Conservation (phyloP, 2,329 filamentous ascomycete species). For the Colletotrichum tropicicola region DNA sequence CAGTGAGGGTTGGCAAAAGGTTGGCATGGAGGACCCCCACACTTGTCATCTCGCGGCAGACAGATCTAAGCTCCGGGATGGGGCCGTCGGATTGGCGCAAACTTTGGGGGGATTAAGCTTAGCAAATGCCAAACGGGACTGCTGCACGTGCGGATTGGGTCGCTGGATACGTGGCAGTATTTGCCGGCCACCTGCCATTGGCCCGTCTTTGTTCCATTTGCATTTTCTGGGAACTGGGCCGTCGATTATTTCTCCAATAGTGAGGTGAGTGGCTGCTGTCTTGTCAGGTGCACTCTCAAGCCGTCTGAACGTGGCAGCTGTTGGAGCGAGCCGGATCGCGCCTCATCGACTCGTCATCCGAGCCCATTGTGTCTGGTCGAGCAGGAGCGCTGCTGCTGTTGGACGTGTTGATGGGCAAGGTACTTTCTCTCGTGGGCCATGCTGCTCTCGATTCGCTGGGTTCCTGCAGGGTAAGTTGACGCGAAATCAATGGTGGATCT, state of each 20-base stretch:
- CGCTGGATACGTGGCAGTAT: constrained; percentile 15
- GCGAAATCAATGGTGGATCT: constrained; percentile 1
- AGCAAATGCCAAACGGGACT: constrained; percentile 27
- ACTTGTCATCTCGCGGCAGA: constrained; percentile 29
- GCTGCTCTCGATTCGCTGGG: neutral
- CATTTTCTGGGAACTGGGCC: neutral
- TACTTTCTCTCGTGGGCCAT: neutral
- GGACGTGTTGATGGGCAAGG: neutral
- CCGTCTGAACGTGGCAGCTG: too few species aligned
- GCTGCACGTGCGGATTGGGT: constrained; percentile 2
- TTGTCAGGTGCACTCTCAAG: too few species aligned
- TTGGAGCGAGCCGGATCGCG: too few species aligned
- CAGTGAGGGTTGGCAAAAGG: constrained; percentile 3
- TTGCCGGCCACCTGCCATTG: neutral
- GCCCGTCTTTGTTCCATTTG: neutral
- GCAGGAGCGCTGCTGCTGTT: too few species aligned
- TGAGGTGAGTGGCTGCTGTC: neutral
- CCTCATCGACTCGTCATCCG: too few species aligned
- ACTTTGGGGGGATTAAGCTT: constrained; percentile 23
- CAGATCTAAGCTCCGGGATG: constrained; percentile 30
- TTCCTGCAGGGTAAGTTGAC: constrained; percentile 1
- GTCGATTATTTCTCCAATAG: neutral
- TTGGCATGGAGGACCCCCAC: constrained; percentile 23
- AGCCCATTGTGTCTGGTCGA: too few species aligned
- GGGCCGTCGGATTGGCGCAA: constrained; percentile 26